phyloP scores from a whole-genome alignment of 306 rosid species.

The Citrullus mucosospermus region DNA sequence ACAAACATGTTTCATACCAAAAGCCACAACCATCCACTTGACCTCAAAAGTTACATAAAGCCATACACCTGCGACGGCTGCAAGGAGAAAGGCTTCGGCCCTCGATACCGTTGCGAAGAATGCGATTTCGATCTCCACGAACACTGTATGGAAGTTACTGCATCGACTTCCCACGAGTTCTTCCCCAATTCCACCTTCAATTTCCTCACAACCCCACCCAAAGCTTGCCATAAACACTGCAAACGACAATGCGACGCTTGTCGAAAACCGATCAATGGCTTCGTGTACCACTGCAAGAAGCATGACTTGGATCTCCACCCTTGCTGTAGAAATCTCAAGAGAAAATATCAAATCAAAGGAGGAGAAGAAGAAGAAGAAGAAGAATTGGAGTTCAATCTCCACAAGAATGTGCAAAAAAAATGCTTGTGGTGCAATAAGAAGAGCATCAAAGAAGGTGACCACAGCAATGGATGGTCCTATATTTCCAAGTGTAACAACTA shows the following conservation, averaged over 20 bases:
- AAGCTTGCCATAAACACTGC: background rate
- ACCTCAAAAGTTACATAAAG: background rate
- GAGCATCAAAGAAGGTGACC: background rate
- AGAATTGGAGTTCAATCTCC: background rate
- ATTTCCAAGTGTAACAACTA: background rate
- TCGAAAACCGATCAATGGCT: background rate
- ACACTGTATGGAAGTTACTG: background rate
- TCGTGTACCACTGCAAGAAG: background rate
- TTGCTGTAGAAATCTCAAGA: background rate
- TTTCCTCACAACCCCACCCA: background rate
- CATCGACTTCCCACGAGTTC: background rate
- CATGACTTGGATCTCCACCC: background rate
- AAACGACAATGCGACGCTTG: background rate
- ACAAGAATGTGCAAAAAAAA: background rate
- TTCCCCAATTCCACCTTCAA: background rate
- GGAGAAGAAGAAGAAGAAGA: background rate
- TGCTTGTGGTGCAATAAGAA: conserved; percentile 1
- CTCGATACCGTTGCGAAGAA: conserved; percentile 6
- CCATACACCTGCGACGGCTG: conserved; percentile 8
- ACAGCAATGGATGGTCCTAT: conserved; percentile 9
- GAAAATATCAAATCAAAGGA: background rate
- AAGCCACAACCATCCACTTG: background rate
- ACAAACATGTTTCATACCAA: background rate
- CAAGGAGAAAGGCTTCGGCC: conserved; percentile 3
- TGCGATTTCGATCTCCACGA: conserved; percentile 8